These are phyloP conservation scores for Phaseolus lunatus DNA, from an alignment of 306 rosid species.

Conservation along the genomic window DNA sequence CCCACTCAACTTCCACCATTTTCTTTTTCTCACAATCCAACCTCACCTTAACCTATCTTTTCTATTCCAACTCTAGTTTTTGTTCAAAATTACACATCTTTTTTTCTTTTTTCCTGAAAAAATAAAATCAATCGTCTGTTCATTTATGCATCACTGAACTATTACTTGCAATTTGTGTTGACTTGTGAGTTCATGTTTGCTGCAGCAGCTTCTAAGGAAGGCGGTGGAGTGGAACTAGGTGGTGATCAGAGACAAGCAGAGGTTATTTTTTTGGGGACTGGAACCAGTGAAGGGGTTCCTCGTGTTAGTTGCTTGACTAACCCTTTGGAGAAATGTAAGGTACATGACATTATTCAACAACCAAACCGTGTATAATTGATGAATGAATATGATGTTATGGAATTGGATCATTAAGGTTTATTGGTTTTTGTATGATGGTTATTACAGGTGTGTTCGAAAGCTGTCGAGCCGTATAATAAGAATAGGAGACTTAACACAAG, in stretches of 20 bases:
- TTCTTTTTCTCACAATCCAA: background rate
- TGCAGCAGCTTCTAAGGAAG: conserved; percentile 59
- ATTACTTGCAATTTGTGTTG: conserved; percentile 39
- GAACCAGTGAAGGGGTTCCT: conserved; percentile 98
- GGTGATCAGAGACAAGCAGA: conserved; percentile 53
- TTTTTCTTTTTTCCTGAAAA: background rate
- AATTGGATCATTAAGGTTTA: conserved; percentile 33
- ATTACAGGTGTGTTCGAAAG: conserved; percentile 78
- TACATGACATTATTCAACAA: conserved; percentile 29
- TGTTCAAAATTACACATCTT: background rate
- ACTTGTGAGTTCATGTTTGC: conserved; percentile 33
- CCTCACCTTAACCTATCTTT: background rate
- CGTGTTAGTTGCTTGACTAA: conserved; percentile 87
- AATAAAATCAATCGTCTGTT: background rate
- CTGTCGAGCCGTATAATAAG: conserved; percentile 73
- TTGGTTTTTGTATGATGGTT: conserved; percentile 24
- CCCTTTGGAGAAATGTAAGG: conserved; percentile 78
- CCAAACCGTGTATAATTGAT: background rate
- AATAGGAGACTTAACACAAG: conserved; percentile 94
- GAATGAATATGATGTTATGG: background rate
- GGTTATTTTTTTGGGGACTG: conserved; percentile 83
- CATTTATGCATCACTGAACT: conserved; percentile 29
- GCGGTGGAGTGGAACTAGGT: conserved; percentile 41
- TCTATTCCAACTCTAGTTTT: background rate
- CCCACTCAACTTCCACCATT: background rate